These are phyloP conservation scores for Jackrogersella minutella DNA, from an alignment of 495 filamentous ascomycete species.

Conservation along the genomic window DNA sequence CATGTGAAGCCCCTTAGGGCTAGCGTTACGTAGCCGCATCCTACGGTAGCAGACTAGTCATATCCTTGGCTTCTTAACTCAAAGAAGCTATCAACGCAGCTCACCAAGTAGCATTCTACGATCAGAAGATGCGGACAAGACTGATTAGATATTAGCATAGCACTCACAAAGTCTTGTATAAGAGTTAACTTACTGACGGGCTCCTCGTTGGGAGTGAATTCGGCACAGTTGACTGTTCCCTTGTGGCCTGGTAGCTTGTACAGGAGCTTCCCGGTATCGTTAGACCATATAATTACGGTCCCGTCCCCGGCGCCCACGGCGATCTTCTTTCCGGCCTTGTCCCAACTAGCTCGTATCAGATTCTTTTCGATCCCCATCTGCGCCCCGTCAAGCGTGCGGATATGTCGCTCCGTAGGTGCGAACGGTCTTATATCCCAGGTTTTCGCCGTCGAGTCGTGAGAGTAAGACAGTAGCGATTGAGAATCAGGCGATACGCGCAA, in stretches of 20 bases:
- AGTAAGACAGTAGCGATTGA: constrained; percentile 88
- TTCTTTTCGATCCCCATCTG: constrained; percentile 90
- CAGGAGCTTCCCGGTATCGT: constrained; percentile 79
- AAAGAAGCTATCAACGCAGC: constrained; percentile 56
- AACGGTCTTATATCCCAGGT: constrained; percentile 98
- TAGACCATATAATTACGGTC: constrained; percentile 90
- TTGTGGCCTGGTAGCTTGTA: constrained; percentile 97
- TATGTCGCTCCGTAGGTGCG: constrained; percentile 82
- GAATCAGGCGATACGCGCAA: constrained; percentile 90
- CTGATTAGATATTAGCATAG: constrained; percentile 51
- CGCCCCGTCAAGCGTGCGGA: constrained; percentile 88
- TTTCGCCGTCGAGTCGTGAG: constrained; percentile 89
- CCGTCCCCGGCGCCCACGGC: constrained; percentile 90
- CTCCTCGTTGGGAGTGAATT: constrained; percentile 82
- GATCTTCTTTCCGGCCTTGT: constrained; percentile 82
- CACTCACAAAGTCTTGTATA: neutral
- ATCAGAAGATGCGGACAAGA: constrained; percentile 87
- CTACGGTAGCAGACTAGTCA: neutral
- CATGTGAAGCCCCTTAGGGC: neutral
- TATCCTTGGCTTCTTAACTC: neutral
- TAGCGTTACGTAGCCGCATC: neutral
- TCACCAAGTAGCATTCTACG: constrained; percentile 80
- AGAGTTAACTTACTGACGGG: constrained; percentile 78
- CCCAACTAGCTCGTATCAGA: constrained; percentile 90
- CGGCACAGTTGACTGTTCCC: constrained; percentile 93